A percentile compares a stretch with the other conserved stretches of the same genome.
These are phyloP conservation scores for Thymus quinquecostatus DNA, from an alignment of 257 asterid genomes.

Conservation along the genomic window DNA sequence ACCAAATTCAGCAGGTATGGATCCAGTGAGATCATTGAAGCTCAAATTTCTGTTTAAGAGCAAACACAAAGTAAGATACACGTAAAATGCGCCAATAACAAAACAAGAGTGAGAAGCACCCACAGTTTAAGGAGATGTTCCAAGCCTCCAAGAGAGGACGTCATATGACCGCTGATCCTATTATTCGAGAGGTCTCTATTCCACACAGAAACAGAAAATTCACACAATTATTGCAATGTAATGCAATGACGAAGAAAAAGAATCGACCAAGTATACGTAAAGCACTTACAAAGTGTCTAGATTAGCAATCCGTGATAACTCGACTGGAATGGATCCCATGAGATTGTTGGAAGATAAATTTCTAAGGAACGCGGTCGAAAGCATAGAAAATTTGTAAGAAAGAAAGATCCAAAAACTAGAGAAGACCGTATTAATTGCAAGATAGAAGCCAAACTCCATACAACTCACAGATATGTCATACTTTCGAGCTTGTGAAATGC, in stretches of 20 bases:
- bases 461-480: conserved; percentile 85
- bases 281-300: conserved; percentile 80
- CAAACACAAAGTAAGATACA: not conserved
- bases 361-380: conserved; percentile 34
- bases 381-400: not conserved
- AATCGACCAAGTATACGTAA: not conserved
- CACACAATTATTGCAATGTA: not conserved
- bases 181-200: conserved; percentile 77
- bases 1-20: conserved; percentile 77
- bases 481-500: conserved; percentile 77
- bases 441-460: not conserved
- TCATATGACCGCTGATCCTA: conserved; percentile 62
- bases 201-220: not conserved
- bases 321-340: conserved; percentile 80
- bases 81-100: not conserved
- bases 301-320: conserved; percentile 83
- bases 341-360: conserved; percentile 75
- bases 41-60: conserved; percentile 63
- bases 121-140: conserved; percentile 88
- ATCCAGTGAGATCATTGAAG: conserved; percentile 60
- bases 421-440: not conserved
- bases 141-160: conserved; percentile 77
- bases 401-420: not conserved
- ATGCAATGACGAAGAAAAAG: not conserved
- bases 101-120: conserved; percentile 26